Evolutionary conservation across 139 green algal species (phyloP).

Genomic region (Chlamydomonas schloesseri): DNA sequence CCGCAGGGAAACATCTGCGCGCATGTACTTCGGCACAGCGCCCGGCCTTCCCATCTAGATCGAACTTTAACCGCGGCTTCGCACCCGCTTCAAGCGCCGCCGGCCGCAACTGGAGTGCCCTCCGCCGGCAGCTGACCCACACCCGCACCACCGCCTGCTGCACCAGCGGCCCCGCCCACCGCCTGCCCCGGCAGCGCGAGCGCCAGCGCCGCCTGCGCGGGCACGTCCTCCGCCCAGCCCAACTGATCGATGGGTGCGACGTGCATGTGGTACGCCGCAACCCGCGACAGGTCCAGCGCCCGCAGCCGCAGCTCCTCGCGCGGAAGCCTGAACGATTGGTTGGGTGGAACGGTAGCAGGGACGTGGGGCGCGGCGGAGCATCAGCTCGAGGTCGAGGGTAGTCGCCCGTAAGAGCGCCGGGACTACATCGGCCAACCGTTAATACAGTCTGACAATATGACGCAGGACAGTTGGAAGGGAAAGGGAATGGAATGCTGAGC

Average conservation of each 20-base stretch:
- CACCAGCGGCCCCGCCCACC: neutral
- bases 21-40: too few relatives aligned
- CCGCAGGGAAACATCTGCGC: too few relatives aligned
- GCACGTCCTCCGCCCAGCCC: constrained; percentile 47
- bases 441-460: too few relatives aligned
- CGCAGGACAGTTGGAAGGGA: too few relatives aligned
- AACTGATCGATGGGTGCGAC: constrained; percentile 39
- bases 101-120: too few relatives aligned
- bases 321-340: constrained; percentile 42
- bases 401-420: neutral
- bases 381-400: too few relatives aligned
- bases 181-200: neutral
- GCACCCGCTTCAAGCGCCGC: too few relatives aligned
- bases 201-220: neutral
- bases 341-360: neutral
- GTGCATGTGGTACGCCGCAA: constrained; percentile 55
- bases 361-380: too few relatives aligned
- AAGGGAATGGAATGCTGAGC: too few relatives aligned
- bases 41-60: too few relatives aligned
- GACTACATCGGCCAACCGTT: neutral
- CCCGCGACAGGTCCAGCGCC: neutral
- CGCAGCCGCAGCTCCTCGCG: constrained; percentile 39
- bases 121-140: too few relatives aligned
- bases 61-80: too few relatives aligned
- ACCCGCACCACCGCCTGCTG: neutral